phyloP scores from a whole-genome alignment of 1,139 yeast genomes.

The Yamadazyma friedrichii region DNA sequence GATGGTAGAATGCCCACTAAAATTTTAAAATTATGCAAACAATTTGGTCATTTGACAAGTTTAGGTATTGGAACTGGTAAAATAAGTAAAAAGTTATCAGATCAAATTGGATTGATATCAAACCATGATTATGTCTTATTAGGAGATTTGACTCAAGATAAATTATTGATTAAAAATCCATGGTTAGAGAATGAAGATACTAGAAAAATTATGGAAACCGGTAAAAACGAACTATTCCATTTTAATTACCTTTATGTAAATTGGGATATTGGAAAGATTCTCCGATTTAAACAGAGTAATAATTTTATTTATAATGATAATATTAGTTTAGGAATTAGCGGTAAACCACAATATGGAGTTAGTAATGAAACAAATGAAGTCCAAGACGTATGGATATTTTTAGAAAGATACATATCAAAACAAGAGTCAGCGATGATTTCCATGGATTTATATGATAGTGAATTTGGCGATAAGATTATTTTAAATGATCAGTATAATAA shows the following conservation, averaged over 20 bases:
- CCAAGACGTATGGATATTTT: slow-evolving; percentile 48
- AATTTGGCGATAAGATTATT: slow-evolving; percentile 32
- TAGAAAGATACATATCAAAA: slow-evolving; percentile 38
- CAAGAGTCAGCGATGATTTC: slow-evolving; percentile 23
- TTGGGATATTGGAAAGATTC: slow-evolving; percentile 50
- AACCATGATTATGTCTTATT: slow-evolving; percentile 66
- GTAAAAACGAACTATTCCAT: slow-evolving; percentile 33
- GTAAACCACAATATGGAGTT: slow-evolving; percentile 50
- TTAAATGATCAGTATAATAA: slow-evolving; percentile 28
- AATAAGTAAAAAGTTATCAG: slow-evolving; percentile 36
- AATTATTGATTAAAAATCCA: slow-evolving; percentile 32
- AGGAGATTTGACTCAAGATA: slow-evolving; percentile 14
- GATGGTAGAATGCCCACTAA: slow-evolving; percentile 23
- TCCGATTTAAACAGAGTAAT: slow-evolving; percentile 20
- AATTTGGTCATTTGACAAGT: slow-evolving; percentile 19
- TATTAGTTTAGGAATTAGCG: background rate
- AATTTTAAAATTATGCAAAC: slow-evolving; percentile 29
- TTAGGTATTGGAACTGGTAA: slow-evolving; percentile 72
- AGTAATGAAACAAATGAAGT: slow-evolving; percentile 26
- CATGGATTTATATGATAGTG: slow-evolving; percentile 29
- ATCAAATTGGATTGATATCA: slow-evolving; percentile 42
- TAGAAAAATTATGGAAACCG: slow-evolving; percentile 17
- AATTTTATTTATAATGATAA: slow-evolving; percentile 29
- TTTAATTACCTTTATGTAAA: slow-evolving; percentile 63
- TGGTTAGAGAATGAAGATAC: slow-evolving; percentile 18